These are phyloP conservation scores for Petrea volubilis DNA, from an alignment of 257 asterid species.

Conservation along the genomic window DNA sequence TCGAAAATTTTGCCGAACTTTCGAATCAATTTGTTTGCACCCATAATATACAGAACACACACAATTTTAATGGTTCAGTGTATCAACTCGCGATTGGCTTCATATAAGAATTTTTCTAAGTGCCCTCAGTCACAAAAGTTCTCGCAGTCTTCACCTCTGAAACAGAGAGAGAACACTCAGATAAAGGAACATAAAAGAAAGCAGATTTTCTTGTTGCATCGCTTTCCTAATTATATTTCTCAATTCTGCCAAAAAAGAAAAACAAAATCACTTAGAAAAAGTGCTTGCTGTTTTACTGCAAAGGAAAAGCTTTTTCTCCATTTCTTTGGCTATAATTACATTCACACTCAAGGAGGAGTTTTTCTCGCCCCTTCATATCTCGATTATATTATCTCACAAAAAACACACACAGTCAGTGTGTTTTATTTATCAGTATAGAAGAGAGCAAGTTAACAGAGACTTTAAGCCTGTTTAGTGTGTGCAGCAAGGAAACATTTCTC, in stretches of 20 bases:
- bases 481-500: constrained; percentile 22
- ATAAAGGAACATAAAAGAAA: not conserved
- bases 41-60: too few relatives aligned
- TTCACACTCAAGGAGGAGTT: not conserved
- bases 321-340: not conserved
- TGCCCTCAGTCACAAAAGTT: too few relatives aligned
- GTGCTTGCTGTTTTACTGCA: constrained; percentile 21
- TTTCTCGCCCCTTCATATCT: not conserved
- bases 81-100: too few relatives aligned
- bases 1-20: too few relatives aligned
- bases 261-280: not conserved
- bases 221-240: constrained; percentile 6
- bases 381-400: not conserved
- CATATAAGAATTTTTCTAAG: too few relatives aligned
- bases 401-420: not conserved
- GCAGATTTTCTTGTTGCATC: constrained; percentile 11
- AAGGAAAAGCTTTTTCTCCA: not conserved
- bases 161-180: not conserved
- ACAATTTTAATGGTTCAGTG: too few relatives aligned
- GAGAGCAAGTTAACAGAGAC: constrained; percentile 14
- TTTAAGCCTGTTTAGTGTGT: constrained; percentile 15
- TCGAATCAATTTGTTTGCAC: too few relatives aligned
- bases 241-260: not conserved
- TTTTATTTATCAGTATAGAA: not conserved
- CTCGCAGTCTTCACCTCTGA: not conserved